A percentile compares a stretch with the other conserved stretches of the same genome.
Conservation (phyloP, 805 yeast species). For the Saturnispora saitoi region DNA sequence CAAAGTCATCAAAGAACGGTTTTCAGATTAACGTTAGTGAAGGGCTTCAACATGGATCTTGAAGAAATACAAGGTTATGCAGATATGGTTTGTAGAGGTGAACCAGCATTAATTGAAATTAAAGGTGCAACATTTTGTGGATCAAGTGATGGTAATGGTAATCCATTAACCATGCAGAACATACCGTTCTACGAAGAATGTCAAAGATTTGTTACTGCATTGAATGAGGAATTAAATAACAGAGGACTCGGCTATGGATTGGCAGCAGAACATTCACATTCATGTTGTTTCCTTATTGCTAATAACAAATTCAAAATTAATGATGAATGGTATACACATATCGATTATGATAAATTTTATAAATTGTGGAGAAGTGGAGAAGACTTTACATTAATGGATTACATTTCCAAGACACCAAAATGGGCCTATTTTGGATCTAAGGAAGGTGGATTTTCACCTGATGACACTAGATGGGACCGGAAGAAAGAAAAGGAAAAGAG, state of each 20-base stretch:
- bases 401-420: slow-evolving; percentile 69
- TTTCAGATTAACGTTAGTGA: slow-evolving; percentile 80
- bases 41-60: slow-evolving; percentile 75
- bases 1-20: slow-evolving; percentile 86
- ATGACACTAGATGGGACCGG: slow-evolving; percentile 59
- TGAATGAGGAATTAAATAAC: slow-evolving; percentile 50
- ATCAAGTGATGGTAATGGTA: slow-evolving; percentile 72
- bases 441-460: slow-evolving; percentile 86
- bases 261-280: slow-evolving; percentile 94
- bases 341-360: slow-evolving; percentile 71
- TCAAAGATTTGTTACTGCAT: slow-evolving; percentile 56
- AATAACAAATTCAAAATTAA: slow-evolving; percentile 60
- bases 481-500: slow-evolving; percentile 51
- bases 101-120: slow-evolving; percentile 82
- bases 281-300: slow-evolving; percentile 85
- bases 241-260: slow-evolving; percentile 70
- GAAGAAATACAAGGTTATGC: slow-evolving; percentile 81
- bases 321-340: slow-evolving; percentile 82
- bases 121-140: slow-evolving; percentile 97
- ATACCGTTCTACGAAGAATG: slow-evolving; percentile 94
- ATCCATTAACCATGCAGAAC: slow-evolving; percentile 89
- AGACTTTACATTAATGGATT: slow-evolving; percentile 71
- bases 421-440: slow-evolving; percentile 89
- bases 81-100: slow-evolving; percentile 71
- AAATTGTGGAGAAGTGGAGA: slow-evolving; percentile 53